phyloP scores from a whole-genome alignment of 139 green algal genomes.

The Cymbomonas tetramitiformis region DNA sequence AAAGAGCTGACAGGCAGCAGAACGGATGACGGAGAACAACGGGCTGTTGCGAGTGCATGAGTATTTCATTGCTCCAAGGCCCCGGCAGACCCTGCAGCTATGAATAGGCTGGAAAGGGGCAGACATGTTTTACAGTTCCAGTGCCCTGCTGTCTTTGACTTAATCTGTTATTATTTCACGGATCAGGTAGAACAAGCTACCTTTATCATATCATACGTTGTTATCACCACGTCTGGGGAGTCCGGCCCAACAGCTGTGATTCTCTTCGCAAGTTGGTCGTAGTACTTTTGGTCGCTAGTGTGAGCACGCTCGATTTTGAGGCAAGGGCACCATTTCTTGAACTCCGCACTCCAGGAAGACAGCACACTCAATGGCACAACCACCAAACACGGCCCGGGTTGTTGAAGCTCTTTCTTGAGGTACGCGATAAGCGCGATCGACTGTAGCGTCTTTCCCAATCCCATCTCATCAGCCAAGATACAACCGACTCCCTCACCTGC shows the following conservation, averaged over 20 bases:
- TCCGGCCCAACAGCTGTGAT: not conserved
- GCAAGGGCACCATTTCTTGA: slow-evolving; percentile 55
- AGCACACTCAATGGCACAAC: slow-evolving; percentile 76
- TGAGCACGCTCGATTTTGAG: slow-evolving; percentile 41
- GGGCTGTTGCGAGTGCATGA: no score
- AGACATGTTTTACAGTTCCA: no score
- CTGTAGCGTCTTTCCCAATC: slow-evolving; percentile 28
- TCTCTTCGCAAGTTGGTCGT: not conserved
- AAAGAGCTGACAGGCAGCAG: no score
- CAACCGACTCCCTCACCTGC: no score
- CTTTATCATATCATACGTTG: slow-evolving; percentile 78
- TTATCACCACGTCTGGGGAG: slow-evolving; percentile 56
- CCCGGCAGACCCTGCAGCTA: no score
- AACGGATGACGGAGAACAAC: no score
- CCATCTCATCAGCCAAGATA: slow-evolving; percentile 73
- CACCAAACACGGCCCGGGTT: slow-evolving; percentile 78
- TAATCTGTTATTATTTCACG: no score
- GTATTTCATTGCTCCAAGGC: no score
- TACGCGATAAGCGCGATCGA: slow-evolving; percentile 49
- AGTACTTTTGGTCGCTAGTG: slow-evolving; percentile 45
- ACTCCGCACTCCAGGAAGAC: slow-evolving; percentile 83
- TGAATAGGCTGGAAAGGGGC: no score
- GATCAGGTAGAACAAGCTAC: no score
- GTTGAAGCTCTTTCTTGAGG: no score
- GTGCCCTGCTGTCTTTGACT: slow-evolving; percentile 59